Evolutionary conservation across 2,329 filamentous ascomycete genomes (phyloP).

Genomic region (Colletotrichum australisinense): DNA sequence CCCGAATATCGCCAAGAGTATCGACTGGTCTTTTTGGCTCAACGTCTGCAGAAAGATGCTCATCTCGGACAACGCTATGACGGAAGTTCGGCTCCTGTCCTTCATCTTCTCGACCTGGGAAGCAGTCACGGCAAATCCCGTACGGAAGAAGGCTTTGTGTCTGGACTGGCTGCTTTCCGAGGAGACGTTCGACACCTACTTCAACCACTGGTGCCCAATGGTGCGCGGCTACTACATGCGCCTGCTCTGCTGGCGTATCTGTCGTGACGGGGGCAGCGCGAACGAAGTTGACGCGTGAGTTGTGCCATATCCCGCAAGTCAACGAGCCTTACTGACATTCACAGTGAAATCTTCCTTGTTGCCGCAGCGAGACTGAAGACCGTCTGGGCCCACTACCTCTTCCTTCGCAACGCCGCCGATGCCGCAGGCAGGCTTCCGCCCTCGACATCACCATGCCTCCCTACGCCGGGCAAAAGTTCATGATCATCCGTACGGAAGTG

Average conservation of each 20-base stretch:
- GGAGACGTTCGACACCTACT: constrained; percentile 81
- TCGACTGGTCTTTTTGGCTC: constrained; percentile 90
- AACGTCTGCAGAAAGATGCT: constrained; percentile 83
- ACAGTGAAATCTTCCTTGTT: constrained; percentile 75
- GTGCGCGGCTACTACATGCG: constrained; percentile 94
- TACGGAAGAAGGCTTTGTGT: constrained; percentile 77
- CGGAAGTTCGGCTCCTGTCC: constrained; percentile 85
- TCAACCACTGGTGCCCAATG: constrained; percentile 97
- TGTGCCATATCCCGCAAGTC: neutral
- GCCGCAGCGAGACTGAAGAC: constrained; percentile 76
- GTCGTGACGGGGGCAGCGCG: constrained; percentile 76
- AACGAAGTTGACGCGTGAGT: constrained; percentile 76
- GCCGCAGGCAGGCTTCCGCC: constrained; percentile 65
- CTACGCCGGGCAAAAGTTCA: constrained; percentile 87
- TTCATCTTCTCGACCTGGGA: constrained; percentile 87
- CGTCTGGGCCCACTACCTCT: constrained; percentile 84
- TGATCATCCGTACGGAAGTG: constrained; percentile 87
- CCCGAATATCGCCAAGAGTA: constrained; percentile 53
- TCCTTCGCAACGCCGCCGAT: constrained; percentile 76
- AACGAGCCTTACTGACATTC: constrained; percentile 4
- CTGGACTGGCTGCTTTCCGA: constrained; percentile 80
- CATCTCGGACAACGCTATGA: constrained; percentile 87
- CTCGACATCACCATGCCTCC: constrained; percentile 84
- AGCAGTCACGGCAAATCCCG: constrained; percentile 72
- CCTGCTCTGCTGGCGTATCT: constrained; percentile 88